Base-by-base conservation (phyloP, 257 asterid genomes). In the Solanum rostratum region DNA sequence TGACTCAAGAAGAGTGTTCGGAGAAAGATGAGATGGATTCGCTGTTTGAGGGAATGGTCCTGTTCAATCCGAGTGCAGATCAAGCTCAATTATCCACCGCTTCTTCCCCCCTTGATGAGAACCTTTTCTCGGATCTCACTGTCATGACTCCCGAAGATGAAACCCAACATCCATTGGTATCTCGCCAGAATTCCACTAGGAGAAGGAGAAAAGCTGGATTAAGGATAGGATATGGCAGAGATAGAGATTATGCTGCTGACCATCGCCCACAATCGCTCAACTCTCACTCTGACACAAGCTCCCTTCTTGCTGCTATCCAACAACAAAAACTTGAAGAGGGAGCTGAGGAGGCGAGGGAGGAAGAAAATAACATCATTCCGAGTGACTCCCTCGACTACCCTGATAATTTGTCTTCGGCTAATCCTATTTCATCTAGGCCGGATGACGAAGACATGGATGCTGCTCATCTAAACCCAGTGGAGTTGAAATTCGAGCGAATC, bases 41-140 rank as follows among this genome's bases (percentile, higher is more conserved):
- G 70, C 92, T 90, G 66, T 90, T 90, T 57, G 92, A 88, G 52
- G 92, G 92, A 8, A 90, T 90, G 92, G 87, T 88, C 49, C 89
- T 90, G 45, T 88, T 90, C 55, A 89, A 76, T 78, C 86, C 86
- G 37, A 19, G 85, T 45, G 50, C 62, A 11, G 30, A 55, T 59
- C 66, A 59, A n/a, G 30, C 30, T 29, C 37, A 66, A 33, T 27
- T 24, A 15, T 84, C 86, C 43, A 43, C 82, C 65, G 46, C 52
- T 27, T 11, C 78, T 30, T 79, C 80, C 84, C 80, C 88, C 12
- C 87, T 90, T 30, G 93, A 90, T 59, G 91, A 90, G 81, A 89
- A 90, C 79, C 79, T 90, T 5, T 90, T 90, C 90, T 86, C 90
- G 78, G 93, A 90, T 90, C 91, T 90, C 84, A 90, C 89, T n/a